Conservation (phyloP, 2,329 filamentous ascomycete species). For the Diplodia scrobiculata region DNA sequence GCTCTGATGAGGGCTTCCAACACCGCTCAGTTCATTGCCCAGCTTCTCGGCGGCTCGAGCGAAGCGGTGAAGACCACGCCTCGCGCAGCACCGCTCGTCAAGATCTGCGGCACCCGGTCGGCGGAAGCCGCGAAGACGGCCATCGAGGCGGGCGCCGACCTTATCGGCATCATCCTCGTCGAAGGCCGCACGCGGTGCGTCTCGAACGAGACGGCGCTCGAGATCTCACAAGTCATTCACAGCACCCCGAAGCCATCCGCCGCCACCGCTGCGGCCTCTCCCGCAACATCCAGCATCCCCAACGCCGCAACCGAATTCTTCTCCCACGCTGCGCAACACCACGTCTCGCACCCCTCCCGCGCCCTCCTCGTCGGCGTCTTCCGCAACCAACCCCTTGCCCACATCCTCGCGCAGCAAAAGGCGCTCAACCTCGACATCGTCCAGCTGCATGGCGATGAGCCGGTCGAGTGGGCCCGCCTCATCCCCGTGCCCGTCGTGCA, state of each 20-base stretch:
- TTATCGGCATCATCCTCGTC: constrained; percentile 91
- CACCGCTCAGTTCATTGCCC: constrained; percentile 77
- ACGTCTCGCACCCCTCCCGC: constrained; percentile 57
- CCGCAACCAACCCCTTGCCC: constrained; percentile 81
- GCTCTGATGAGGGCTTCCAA: constrained; percentile 90
- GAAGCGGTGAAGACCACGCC: constrained; percentile 32
- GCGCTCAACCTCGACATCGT: constrained; percentile 80
- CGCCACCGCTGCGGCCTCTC: constrained; percentile 32
- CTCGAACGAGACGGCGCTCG: constrained; percentile 72
- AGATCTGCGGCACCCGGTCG: constrained; percentile 91
- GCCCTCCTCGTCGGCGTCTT: constrained; percentile 92
- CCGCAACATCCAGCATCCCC: constrained; percentile 37
- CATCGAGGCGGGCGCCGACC: constrained; percentile 82
- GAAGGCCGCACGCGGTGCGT: constrained; percentile 79
- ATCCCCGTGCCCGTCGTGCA: constrained; percentile 91
- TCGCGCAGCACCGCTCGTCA: constrained; percentile 58
- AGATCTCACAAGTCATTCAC: constrained; percentile 79
- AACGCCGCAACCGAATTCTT: constrained; percentile 68
- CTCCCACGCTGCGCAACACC: constrained; percentile 53
- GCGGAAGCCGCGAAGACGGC: constrained; percentile 78
- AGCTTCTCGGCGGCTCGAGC: constrained; percentile 68
- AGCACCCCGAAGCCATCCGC: constrained; percentile 46
- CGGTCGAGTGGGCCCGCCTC: constrained; percentile 83
- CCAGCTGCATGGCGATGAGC: constrained; percentile 89
- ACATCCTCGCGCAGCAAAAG: constrained; percentile 76